Conservation (phyloP, 345 rosid species). For the Eucalyptus erythrocorys region DNA sequence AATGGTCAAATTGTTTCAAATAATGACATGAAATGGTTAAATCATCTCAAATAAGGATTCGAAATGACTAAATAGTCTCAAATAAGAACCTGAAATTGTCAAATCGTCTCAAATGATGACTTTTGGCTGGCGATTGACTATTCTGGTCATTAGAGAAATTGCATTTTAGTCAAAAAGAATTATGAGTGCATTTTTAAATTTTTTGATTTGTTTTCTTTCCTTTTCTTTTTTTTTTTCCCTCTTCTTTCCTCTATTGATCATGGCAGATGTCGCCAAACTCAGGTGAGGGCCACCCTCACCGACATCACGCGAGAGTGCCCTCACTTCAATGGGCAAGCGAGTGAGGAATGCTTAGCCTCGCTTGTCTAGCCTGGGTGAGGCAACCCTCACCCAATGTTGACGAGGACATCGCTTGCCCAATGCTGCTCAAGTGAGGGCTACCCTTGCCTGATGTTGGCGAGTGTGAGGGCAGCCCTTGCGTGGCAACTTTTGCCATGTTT, state of each 20-base stretch:
- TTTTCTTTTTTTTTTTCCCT: too few species aligned
- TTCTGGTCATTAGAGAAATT: rapidly evolving
- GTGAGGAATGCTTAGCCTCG: rapidly evolving
- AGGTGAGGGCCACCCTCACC: rapidly evolving
- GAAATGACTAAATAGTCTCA: too few species aligned
- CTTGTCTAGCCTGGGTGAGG: rapidly evolving
- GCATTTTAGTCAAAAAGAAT: too few species aligned
- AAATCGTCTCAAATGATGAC: too few species aligned
- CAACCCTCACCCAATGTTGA: too few species aligned
- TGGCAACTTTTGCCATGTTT: rapidly evolving
- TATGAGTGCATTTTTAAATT: too few species aligned
- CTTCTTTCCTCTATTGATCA: rapidly evolving
- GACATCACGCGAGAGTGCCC: rapidly evolving
- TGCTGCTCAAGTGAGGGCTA: rapidly evolving
- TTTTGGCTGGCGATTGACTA: rapidly evolving
- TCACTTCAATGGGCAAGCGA: rapidly evolving
- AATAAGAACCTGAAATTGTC: too few species aligned
- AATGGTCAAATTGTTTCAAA: too few species aligned
- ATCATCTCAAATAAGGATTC: rapidly evolving
- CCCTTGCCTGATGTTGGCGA: rapidly evolving
- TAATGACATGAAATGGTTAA: rapidly evolving
- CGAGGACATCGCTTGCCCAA: rapidly evolving
- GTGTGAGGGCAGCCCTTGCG: rapidly evolving
- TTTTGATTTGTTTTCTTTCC: too few species aligned
- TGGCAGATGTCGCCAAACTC: rapidly evolving